Evolutionary conservation across 2,329 filamentous ascomycete species (phyloP), one percentile per base, ranked within the genome.

Genomic region (Ceratocystis lukuohia): DNA sequence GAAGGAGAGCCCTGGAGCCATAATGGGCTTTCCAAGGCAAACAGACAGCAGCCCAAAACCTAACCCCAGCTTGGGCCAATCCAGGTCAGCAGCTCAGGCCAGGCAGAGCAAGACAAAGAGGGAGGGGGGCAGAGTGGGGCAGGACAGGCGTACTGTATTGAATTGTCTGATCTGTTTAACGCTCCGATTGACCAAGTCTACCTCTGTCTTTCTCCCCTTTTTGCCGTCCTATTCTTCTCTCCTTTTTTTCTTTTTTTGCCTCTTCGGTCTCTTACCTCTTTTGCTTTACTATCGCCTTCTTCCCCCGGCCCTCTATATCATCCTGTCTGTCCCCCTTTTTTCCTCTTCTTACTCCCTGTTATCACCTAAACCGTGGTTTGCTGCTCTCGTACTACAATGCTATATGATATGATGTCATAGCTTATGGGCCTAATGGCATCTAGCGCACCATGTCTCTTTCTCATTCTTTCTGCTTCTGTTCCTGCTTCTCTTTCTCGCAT

Each of bases 41-140:
- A 41, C 37, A 41, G 10, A 41, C 37, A 12, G 37, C 12, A 41
- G 37, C 37, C 37, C 37, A 41, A 41, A 4, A 41, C n/a, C 41
- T 15, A 15, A 41, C 37, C 10, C 10, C 37, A 41, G 37, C 10
- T 41, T 41, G 37, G 37, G 37, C 37, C 37, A 41, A 41, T 41
- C 10, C 37, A 41, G 37, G 37, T 41, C 37, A 41, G 37, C 37
- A 41, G 37, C 37, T 41, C 3, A 28, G n/a, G 44, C 48, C 20
- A 64, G 44, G 20, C 28, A 64, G 30, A 56, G 44, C n/a, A 28
- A 46, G 57, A 20, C 25, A 50, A 59, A 50, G 61, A 30, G 45
- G 44, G 22, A 64, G 8, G 25, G 30, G 30, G 12, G 37, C 37
- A 41, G 37, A 41, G 37, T 41, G 37, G 37, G 37, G 37, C 37